Evolutionary conservation across 176 grass and related monocot species (phyloP).

Genomic region (Tillandsia fasciculata): DNA sequence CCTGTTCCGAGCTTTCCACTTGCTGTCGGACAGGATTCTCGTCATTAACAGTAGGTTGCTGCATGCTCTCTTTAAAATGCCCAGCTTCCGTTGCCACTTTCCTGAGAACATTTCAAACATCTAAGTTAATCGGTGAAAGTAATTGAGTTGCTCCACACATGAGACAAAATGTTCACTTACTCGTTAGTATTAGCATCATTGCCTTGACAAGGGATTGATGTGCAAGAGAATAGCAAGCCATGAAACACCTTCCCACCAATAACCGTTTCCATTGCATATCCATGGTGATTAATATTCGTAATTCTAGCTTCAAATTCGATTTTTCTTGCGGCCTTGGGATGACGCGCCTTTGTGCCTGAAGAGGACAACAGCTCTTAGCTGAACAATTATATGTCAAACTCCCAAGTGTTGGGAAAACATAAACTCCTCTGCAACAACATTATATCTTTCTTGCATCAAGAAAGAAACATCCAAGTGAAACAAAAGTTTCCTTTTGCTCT

Average conservation of each 20-base stretch:
- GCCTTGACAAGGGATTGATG: constrained; percentile 5
- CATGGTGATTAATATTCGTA: constrained; percentile 15
- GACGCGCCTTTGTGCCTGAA: constrained; percentile 2
- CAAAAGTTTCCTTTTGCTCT: no score
- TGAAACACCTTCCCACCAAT: constrained; percentile 22
- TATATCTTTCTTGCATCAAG: neutral
- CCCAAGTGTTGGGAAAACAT: neutral
- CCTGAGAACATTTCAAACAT: neutral
- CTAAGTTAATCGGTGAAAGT: neutral
- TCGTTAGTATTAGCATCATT: constrained; percentile 6
- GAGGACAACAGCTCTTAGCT: neutral
- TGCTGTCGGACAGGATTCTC: neutral
- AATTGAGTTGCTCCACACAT: neutral
- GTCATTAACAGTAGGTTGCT: neutral
- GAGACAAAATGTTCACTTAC: neutral
- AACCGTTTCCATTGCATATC: constrained; percentile 20
- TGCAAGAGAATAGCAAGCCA: constrained; percentile 26
- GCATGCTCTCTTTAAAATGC: neutral
- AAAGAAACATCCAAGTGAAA: no score
- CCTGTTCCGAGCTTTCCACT: neutral
- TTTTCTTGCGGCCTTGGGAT: constrained; percentile 3
- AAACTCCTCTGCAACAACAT: neutral
- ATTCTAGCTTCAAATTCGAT: constrained; percentile 18
- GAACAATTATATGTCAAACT: neutral
- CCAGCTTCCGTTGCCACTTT: neutral